These are phyloP conservation scores for Zasmidium cellare DNA, from an alignment of 2,329 filamentous ascomycete species.

Conservation along the genomic window DNA sequence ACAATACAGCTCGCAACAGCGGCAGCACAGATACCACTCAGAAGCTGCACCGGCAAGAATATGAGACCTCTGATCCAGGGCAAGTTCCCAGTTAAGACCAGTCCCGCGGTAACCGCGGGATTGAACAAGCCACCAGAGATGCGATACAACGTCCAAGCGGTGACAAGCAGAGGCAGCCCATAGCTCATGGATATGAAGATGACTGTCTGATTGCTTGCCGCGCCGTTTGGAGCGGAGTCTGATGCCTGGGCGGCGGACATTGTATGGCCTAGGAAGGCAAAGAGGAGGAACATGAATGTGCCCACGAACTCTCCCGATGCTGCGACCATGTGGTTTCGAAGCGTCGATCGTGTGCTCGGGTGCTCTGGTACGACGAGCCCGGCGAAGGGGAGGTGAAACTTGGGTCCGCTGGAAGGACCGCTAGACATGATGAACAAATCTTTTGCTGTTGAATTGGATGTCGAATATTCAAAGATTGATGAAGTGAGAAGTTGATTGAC, in stretches of 20 bases:
- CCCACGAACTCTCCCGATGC: conserved; percentile 13
- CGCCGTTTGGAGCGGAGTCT: conserved; percentile 42
- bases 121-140: conserved; percentile 34
- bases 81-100: conserved; percentile 30
- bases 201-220: conserved; percentile 33
- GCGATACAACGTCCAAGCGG: conserved; percentile 38
- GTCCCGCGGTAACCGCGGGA: conserved; percentile 34
- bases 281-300: conserved; percentile 13
- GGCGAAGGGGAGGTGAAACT: background rate
- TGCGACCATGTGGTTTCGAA: conserved; percentile 7
- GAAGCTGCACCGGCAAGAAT: conserved; percentile 32
- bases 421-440: no score
- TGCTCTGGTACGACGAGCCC: background rate
- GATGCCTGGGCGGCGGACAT: conserved; percentile 23
- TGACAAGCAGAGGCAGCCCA: conserved; percentile 40
- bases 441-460: background rate
- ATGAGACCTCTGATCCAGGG: conserved; percentile 25
- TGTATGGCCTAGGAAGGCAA: conserved; percentile 11
- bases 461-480: background rate
- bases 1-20: conserved; percentile 32
- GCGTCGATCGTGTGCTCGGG: background rate
- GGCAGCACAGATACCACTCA: conserved; percentile 33
- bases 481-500: background rate
- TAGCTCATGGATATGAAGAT: conserved; percentile 38
- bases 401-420: background rate